A percentile compares a stretch with the other conserved stretches of the same genome.
Conservation (phyloP, 805 yeast species). For the Lipomyces oligophaga region DNA sequence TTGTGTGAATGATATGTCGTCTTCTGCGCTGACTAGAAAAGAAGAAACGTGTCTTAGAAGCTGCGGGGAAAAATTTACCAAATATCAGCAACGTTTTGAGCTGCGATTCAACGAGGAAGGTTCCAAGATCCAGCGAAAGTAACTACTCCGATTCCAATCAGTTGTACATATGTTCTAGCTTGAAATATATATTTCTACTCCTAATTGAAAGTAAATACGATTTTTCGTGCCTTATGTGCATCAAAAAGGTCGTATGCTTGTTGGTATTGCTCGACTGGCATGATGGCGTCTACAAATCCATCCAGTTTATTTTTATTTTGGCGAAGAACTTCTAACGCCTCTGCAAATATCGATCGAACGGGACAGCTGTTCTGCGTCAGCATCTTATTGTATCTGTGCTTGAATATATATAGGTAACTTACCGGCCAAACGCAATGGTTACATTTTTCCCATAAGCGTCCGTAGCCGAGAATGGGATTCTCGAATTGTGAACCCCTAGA, state of each 20-base stretch:
- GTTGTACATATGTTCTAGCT: no score
- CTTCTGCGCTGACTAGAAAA: slow-evolving; percentile 76
- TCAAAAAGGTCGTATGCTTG: slow-evolving; percentile 53
- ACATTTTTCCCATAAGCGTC: slow-evolving; percentile 57
- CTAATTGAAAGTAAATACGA: slow-evolving; percentile 41
- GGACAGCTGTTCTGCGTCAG: slow-evolving; percentile 58
- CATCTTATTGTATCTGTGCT: no score
- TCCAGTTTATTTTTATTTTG: slow-evolving; percentile 44
- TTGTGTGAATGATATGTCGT: slow-evolving; percentile 97
- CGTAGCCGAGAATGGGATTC: slow-evolving; percentile 53
- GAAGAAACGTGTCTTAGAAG: slow-evolving; percentile 82
- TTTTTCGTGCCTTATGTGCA: slow-evolving; percentile 51
- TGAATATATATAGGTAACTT: no score
- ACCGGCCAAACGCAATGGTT: slow-evolving; percentile 52
- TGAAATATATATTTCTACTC: no score
- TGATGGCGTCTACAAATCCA: slow-evolving; percentile 50
- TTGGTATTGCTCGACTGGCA: slow-evolving; percentile 45
- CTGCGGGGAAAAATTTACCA: slow-evolving; percentile 96
- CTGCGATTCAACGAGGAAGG: slow-evolving; percentile 98
- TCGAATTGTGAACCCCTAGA: slow-evolving; percentile 45
- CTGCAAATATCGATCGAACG: slow-evolving; percentile 53
- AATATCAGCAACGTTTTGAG: slow-evolving; percentile 97
- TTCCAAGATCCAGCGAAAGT: slow-evolving; percentile 37
- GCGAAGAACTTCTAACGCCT: slow-evolving; percentile 49
- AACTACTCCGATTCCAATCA: no score